Evolutionary conservation across 441 rosid genomes (phyloP), one percentile per base, ranked within the genome.

Genomic region (Arabidopsis hybrid): DNA sequence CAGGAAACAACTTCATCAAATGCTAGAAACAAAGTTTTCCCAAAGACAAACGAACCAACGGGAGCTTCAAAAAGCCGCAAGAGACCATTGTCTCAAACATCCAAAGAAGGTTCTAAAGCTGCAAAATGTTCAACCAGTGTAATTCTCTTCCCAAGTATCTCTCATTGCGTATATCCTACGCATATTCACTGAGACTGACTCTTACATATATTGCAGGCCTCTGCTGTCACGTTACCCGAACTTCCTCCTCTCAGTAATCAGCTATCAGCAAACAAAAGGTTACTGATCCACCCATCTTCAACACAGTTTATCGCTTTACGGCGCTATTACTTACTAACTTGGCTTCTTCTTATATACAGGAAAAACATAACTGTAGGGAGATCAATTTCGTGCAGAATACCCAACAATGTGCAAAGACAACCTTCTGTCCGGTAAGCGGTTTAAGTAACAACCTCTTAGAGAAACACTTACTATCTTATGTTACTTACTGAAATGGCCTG

Each of bases 181-280:
- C 31, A 66, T 36, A 12, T 53, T 52, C 67, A 12, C 60, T 60
- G 60, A 42, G 13, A 53, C 53, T 66, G 38, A 49, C 52, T 45
- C 38, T 59, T 79, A 67, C 73, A 17, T 73, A 12, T 75, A 71
- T 49, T 78, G 81, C 74, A 95, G 97, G 88, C 84, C 65, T 83
- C 95, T 74, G 52, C 78, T 72, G 52, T 53, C 67, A 74, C 56
- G 73, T 76, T 67, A 57, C 69, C 88, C 18, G 77, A 80, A 67
- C 73, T 68, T 60, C 58, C 63, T 69, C 82, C 87, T 78, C 69
- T 80, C 69, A 69, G 40, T 57, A 71, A 42, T 66, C 81, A 31
- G 39, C 87, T 60, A 36, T 62, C 86, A 65, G 86, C 78, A 75
- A 81, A 83, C 57, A 84, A 67, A 77, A 89, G 97, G 81, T 78